A percentile compares a stretch with the other conserved stretches of the same genome.
These are phyloP conservation scores for Blastobotrys mokoenaii DNA, from an alignment of 805 yeast genomes.

Conservation along the genomic window DNA sequence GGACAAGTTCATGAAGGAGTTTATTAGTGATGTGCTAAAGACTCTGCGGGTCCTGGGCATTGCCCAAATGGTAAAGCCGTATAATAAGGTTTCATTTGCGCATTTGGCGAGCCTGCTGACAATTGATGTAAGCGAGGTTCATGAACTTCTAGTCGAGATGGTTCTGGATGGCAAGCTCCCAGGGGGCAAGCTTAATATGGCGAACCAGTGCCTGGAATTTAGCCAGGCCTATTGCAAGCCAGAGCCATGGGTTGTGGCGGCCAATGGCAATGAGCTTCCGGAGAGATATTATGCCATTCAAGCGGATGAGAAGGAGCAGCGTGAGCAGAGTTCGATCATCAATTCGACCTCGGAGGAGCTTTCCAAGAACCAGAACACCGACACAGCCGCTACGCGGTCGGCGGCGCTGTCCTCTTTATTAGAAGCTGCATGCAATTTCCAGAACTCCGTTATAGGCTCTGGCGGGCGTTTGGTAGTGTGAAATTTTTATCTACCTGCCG, in stretches of 20 bases:
- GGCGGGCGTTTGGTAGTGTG: no score
- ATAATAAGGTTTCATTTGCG: slow-evolving; percentile 21
- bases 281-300: not conserved
- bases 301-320: not conserved
- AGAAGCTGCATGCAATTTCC: not conserved
- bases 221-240: not conserved
- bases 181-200: slow-evolving; percentile 23
- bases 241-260: not conserved
- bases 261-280: not conserved
- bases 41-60: slow-evolving; percentile 23
- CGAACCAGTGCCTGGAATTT: slow-evolving; percentile 5
- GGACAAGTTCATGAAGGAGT: slow-evolving; percentile 12
- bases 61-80: slow-evolving; percentile 26
- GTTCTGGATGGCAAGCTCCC: slow-evolving; percentile 24
- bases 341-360: not conserved
- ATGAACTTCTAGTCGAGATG: slow-evolving; percentile 18
- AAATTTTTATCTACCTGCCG: no score
- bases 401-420: slow-evolving; percentile 1
- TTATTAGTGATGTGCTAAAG: slow-evolving; percentile 20
- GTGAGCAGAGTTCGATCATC: not conserved
- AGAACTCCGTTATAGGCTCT: not conserved
- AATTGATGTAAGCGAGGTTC: slow-evolving; percentile 15
- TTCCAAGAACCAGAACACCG: not conserved
- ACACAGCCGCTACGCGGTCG: not conserved
- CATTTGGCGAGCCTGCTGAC: slow-evolving; percentile 20